phyloP scores from a whole-genome alignment of 768 basidiomycete species.

The Porpolomopsis calyptriformis region DNA sequence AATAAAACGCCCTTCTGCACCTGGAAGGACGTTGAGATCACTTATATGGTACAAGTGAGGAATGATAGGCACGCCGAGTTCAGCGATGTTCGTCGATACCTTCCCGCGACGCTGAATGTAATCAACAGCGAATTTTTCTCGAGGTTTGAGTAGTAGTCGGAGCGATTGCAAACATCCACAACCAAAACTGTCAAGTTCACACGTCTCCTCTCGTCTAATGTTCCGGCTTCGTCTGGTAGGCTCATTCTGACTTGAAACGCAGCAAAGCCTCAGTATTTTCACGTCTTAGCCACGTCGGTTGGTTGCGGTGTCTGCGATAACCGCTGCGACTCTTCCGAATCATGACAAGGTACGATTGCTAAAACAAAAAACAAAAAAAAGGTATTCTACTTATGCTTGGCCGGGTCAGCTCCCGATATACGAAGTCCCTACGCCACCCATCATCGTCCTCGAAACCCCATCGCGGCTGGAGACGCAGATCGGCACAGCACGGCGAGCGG shows the following conservation, averaged over 20 bases:
- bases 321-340: not conserved
- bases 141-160: too few species aligned
- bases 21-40: too few species aligned
- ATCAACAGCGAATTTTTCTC: too few species aligned
- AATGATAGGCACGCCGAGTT: too few species aligned
- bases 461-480: slow-evolving; percentile 72
- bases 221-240: slow-evolving; percentile 9
- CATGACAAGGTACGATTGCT: not conserved
- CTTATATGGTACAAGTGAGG: too few species aligned
- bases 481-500: slow-evolving; percentile 51
- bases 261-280: slow-evolving; percentile 15
- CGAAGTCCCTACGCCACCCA: slow-evolving; percentile 44
- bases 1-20: too few species aligned
- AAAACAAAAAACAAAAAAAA: not conserved
- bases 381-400: not conserved
- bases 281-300: not conserved
- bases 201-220: too few species aligned
- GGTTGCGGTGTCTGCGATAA: not conserved
- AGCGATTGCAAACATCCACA: too few species aligned
- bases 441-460: slow-evolving; percentile 61
- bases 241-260: slow-evolving; percentile 7
- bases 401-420: slow-evolving; percentile 75
- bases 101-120: too few species aligned
- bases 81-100: too few species aligned
- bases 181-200: too few species aligned